These are phyloP conservation scores for Aspergillus glaucus DNA, from an alignment of 2,329 filamentous ascomycete genomes.

Conservation along the genomic window DNA sequence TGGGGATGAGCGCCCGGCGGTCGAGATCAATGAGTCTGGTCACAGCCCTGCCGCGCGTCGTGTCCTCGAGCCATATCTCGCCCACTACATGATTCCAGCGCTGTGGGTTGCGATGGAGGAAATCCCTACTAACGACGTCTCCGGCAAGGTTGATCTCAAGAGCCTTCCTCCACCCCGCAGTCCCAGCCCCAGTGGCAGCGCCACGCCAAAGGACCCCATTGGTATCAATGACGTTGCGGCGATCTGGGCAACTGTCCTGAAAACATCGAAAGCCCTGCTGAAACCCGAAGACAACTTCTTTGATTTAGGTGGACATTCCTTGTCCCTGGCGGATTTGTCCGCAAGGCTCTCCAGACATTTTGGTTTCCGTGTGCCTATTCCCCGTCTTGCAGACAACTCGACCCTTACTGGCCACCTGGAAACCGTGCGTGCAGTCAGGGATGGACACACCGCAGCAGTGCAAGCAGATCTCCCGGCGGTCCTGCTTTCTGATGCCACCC, in stretches of 20 bases:
- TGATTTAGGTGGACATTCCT: conserved; percentile 71
- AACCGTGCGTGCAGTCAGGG: conserved; percentile 62
- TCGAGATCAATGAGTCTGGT: conserved; percentile 64
- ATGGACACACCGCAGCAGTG: conserved; percentile 67
- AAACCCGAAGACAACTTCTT: conserved; percentile 71
- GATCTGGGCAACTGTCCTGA: conserved; percentile 65
- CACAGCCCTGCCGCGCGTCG: conserved; percentile 65
- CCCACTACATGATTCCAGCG: conserved; percentile 77
- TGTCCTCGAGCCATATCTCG: conserved; percentile 59
- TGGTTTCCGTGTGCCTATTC: conserved; percentile 66
- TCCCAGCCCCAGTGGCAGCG: conserved; percentile 39
- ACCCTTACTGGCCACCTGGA: conserved; percentile 68
- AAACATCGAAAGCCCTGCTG: conserved; percentile 56
- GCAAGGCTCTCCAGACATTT: conserved; percentile 62
- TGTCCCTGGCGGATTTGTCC: conserved; percentile 71
- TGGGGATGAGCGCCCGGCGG: conserved; percentile 48
- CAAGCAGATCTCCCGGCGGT: conserved; percentile 69
- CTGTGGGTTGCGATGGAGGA: conserved; percentile 68
- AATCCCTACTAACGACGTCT: conserved; percentile 70
- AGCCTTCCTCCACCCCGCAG: conserved; percentile 60
- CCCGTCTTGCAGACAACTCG: conserved; percentile 62
- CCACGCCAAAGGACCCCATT: conserved; percentile 50
- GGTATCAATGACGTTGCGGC: conserved; percentile 61
- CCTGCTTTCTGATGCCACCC: conserved; percentile 58
- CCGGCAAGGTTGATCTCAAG: conserved; percentile 71